Evolutionary conservation across 176 grass and related monocot species (phyloP).

Genomic region (Oryza officinalis): DNA sequence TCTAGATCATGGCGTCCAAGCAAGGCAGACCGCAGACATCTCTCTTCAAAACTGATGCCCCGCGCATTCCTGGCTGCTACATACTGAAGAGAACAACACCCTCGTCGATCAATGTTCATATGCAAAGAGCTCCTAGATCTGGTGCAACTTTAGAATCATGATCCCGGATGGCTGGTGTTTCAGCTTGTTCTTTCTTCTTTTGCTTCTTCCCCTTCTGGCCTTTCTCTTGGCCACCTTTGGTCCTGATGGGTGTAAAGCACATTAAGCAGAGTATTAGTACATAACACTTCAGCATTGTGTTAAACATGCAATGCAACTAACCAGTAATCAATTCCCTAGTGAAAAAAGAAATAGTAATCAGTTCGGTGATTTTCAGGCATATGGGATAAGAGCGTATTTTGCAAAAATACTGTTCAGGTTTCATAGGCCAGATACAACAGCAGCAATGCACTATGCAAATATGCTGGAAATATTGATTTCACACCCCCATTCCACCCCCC

Average conservation of each 20-base stretch:
- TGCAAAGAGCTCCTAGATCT: slow-evolving; percentile 78
- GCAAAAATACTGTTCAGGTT: not conserved
- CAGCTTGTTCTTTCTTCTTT: slow-evolving; percentile 47
- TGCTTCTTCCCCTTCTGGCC: slow-evolving; percentile 52
- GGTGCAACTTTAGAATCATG: not conserved
- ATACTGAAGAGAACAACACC: not conserved
- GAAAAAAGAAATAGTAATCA: not conserved
- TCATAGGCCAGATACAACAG: not conserved
- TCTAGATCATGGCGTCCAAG: not conserved
- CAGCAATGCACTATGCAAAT: not conserved
- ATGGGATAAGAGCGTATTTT: not conserved
- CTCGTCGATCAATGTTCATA: slow-evolving; percentile 30
- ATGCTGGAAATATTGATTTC: too few relatives aligned
- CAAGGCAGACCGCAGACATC: not conserved
- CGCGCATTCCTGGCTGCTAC: not conserved
- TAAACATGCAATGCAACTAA: not conserved
- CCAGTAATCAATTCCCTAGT: not conserved
- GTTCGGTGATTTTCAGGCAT: not conserved
- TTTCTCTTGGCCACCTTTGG: slow-evolving; percentile 46
- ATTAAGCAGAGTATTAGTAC: not conserved
- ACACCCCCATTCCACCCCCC: too few relatives aligned
- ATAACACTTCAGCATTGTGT: not conserved
- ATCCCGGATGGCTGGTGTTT: slow-evolving; percentile 13
- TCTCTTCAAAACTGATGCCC: not conserved
- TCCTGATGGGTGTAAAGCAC: slow-evolving; percentile 6